A percentile compares a stretch with the other conserved stretches of the same genome.
These are phyloP conservation scores for Phtheirospermum japonicum DNA, from an alignment of 257 asterid genomes.

Conservation along the genomic window DNA sequence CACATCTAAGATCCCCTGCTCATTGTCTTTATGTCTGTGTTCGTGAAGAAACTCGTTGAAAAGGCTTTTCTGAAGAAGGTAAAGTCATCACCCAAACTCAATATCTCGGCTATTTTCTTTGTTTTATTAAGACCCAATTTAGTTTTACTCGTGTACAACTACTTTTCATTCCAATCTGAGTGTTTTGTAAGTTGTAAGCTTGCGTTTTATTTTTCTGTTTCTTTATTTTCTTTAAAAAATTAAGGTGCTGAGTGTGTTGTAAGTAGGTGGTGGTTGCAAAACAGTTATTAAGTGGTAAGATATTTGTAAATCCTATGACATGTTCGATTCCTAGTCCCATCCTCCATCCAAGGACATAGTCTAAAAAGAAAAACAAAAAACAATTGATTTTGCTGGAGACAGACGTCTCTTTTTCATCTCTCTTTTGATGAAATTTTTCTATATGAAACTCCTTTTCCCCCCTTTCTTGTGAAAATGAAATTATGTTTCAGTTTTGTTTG, in stretches of 20 bases:
- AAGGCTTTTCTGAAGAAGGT: slow-evolving; percentile 92
- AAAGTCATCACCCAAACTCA: not conserved
- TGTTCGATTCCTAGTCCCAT: no score
- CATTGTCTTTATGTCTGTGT: slow-evolving; percentile 34
- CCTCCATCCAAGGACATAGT: no score
- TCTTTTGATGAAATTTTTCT: not conserved
- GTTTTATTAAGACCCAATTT: not conserved
- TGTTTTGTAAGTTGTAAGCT: not conserved
- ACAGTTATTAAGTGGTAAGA: no score
- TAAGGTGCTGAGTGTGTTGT: no score
- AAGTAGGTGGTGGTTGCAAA: no score
- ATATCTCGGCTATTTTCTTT: not conserved
- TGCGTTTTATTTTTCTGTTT: no score
- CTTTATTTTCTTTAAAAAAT: no score
- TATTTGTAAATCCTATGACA: no score
- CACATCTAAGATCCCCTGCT: not conserved
- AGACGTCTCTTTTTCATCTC: not conserved
- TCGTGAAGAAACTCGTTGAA: slow-evolving; percentile 86
- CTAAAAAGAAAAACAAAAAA: no score
- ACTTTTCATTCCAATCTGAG: not conserved
- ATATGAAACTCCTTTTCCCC: not conserved
- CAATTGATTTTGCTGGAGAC: no score
- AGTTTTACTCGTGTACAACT: no score
- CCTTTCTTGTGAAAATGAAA: not conserved
- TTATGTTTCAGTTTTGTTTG: not conserved